Evolutionary conservation across 257 asterid species (phyloP), one percentile per base, ranked within the genome.

Genomic region (Petunia secreta): DNA sequence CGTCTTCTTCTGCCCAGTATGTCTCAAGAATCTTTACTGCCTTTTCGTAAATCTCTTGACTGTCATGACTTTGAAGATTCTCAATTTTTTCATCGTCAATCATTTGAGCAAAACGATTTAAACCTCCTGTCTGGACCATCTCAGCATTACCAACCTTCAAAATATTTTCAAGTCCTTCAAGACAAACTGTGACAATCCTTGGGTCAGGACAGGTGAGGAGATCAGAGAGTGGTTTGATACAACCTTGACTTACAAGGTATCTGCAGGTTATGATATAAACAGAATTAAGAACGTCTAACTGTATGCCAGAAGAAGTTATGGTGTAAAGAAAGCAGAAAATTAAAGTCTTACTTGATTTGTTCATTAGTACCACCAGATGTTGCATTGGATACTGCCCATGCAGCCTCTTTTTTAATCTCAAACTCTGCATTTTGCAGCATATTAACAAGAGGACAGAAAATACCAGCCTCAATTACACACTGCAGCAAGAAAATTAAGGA

Each of bases 301-400:
- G 43, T 36, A 14, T 59, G 44, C 41, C 66, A 44, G 4, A 39
- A 15, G 37, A 54, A 43, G 3, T 52, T 9, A 9, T 52, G 55
- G 14, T 52, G 8, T 14, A 2, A 9, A 52, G 55, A 52, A 52
- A 52, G 4, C 55, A 52, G 55, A 52, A 52, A 8, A 9, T 52
- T 14, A 52, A 52, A 52, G 8, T 77, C 91, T 71, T 85, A 93
- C 98, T 90, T 91, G 13, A 93, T 89, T 83, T 93, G 98, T 14
- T 93, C 98, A 62, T 93, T 90, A 46, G 88, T 88, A 44, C 98
- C 98, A 2, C 97, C 98, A 44, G 98, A 93, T 15, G 96, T 92
- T 13, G 98, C 98, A 87, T 93, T 93, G 65, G 98, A 93, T 74
- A 93, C 65, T 13, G 98, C 97, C 98, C 98, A 93, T 25, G 96